Conservation (phyloP, 768 basidiomycete genomes). For the Leucocoprinus sp. region DNA sequence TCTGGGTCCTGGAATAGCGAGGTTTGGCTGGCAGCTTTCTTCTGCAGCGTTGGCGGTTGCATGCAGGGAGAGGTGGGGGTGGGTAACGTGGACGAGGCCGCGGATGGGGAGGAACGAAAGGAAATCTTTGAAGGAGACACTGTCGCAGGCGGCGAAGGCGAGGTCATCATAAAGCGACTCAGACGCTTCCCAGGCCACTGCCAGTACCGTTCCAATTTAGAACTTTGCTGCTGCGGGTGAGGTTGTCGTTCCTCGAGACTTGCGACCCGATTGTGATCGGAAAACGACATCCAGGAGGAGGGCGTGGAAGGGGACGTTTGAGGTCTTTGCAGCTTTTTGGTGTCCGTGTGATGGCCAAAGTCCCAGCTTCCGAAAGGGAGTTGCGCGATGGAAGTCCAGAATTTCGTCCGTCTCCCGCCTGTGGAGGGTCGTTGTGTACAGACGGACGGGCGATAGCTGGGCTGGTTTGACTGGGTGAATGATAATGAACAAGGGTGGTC, state of each 20-base stretch:
- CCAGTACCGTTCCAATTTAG: slow-evolving; percentile 7
- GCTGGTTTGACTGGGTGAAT: background rate
- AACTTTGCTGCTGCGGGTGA: background rate
- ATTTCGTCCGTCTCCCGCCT: slow-evolving; percentile 1
- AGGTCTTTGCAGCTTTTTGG: background rate
- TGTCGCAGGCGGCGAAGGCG: background rate
- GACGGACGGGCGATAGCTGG: background rate
- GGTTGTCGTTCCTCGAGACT: background rate
- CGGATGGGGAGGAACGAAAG: background rate
- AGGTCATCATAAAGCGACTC: background rate
- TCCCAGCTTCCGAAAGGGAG: background rate
- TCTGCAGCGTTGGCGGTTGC: background rate
- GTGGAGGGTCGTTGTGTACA: background rate
- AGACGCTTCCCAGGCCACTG: slow-evolving; percentile 7
- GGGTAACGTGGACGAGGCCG: background rate
- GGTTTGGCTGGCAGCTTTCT: background rate
- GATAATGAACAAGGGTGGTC: background rate
- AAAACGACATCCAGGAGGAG: background rate
- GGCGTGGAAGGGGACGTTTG: slow-evolving; percentile 1
- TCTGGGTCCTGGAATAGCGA: background rate
- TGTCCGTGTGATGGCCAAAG: background rate
- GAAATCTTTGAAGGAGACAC: background rate
- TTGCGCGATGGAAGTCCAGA: slow-evolving; percentile 6
- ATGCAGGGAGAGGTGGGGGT: background rate
- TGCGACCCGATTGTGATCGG: background rate